Evolutionary conservation across 2,329 filamentous ascomycete genomes (phyloP), one percentile per base, ranked within the genome.

Genomic region (Aspergillus sp.): DNA sequence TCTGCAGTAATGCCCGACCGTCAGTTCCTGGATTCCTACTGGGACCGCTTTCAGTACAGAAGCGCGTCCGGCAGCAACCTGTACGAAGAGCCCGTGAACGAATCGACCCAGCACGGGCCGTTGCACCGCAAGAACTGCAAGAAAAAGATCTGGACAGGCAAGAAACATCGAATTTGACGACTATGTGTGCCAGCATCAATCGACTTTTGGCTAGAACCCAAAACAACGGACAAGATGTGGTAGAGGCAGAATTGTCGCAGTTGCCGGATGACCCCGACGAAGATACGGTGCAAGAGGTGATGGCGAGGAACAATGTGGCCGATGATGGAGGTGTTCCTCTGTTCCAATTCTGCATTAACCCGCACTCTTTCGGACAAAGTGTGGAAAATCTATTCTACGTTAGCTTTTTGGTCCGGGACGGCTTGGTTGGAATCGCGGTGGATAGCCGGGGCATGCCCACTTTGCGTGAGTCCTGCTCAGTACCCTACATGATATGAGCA

Each of bases 321-420:
- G 81, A 83, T 17, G 87, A 87, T 2, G 88, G 88, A 1, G 91
- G 91, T 15, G 85, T 97, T 3, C 87, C 91, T 53, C 78, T 97
- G 12, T 89, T 97, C 74, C 87, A 90, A 55, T 98, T 97, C 67
- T 91, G 92, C 43, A 85, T 98, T 65, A 97, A 99, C 68, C 95
- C 95, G 0, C 81, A 81, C 41, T 96, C 92, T 0, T 99, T 98
- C 70, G 91, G 91, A 0, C 95, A 99, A 76, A 97, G 92, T 0
- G 88, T 99, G 6, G 95, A 99, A 74, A 99, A 99, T 69, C 82
- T 99, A 69, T 99, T 99, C 76, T 98, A 98, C 74, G 86, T 97
- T 67, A 96, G 91, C 73, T 99, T 99, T 72, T 79, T 99, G 62
- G 92, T 98, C 61, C 87, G 91, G 60, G 95, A 99, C 76, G 92